A percentile compares a stretch with the other conserved stretches of the same genome.
Conservation (phyloP, 1,139 yeast genomes). For the Pichia sp. region DNA sequence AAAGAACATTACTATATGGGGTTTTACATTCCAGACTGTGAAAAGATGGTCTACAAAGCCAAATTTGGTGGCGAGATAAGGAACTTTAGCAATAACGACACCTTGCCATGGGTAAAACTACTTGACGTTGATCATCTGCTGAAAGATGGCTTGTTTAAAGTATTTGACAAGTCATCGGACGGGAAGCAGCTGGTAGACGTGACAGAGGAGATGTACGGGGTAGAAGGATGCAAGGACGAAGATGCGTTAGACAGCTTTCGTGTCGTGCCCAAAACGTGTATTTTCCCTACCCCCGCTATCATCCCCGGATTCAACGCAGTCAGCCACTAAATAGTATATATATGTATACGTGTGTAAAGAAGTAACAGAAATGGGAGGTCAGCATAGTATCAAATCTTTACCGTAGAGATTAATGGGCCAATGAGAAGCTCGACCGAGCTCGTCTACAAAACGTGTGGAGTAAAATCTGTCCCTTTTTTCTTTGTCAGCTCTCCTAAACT, state of each 20-base stretch:
- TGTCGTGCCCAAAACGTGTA: constrained; percentile 5
- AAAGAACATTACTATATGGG: constrained; percentile 48
- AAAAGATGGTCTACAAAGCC: constrained; percentile 78
- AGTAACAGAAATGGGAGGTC: background rate
- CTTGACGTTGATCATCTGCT: constrained; percentile 35
- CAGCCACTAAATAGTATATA: background rate
- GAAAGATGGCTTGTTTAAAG: constrained; percentile 43
- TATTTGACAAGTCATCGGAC: constrained; percentile 32
- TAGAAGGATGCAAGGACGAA: background rate
- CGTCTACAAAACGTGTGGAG: background rate
- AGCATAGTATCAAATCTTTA: background rate
- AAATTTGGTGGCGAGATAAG: constrained; percentile 71
- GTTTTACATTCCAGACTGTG: constrained; percentile 72
- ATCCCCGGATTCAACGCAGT: constrained; percentile 7
- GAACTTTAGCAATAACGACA: constrained; percentile 36
- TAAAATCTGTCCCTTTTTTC: background rate
- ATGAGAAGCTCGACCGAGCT: background rate
- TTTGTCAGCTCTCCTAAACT: background rate
- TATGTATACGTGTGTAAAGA: too few species aligned
- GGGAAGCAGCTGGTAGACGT: constrained; percentile 15
- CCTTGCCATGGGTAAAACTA: constrained; percentile 33
- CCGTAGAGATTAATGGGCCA: background rate
- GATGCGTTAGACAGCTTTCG: constrained; percentile 1
- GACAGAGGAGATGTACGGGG: constrained; percentile 28
- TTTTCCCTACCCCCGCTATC: constrained; percentile 7